Evolutionary conservation across 2,329 filamentous ascomycete genomes (phyloP), one percentile per base, ranked within the genome.

Genomic region (Diplocarpon mali): DNA sequence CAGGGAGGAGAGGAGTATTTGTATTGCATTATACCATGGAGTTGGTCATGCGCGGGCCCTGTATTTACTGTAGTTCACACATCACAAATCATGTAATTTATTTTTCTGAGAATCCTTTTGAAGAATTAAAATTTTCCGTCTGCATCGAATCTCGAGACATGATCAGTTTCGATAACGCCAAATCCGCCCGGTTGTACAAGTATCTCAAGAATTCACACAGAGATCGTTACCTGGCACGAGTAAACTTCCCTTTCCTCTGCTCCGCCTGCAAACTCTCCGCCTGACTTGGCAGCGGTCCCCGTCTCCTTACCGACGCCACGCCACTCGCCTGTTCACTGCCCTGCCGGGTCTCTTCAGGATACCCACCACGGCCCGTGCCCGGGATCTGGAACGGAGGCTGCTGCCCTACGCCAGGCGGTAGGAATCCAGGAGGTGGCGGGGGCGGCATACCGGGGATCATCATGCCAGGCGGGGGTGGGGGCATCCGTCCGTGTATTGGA

Each of bases 201-300:
- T 17, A 20, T 20, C 35, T 20, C 35, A 37, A 31, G n/a, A n/a
- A 15, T 24, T 16, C 7, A 2, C 29, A 15, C n/a, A 9, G 15
- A 29, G 11, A 32, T 15, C 30, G 11, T 17, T 55, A 61, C 41
- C 60, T 57, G 13, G 59, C 51, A 29, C 73, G 64, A 13, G 75
- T 80, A 56, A 78, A 81, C 51, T 79, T 71, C 3, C 77, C 77
- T 43, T 69, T 69, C 45, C 73, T 74, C 69, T 90, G 86, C 64
- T 90, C 85, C 62, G 82, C 77, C 54, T 80, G 76, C 55, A 93
- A 65, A 55, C 84, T 89, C 61, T 92, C 87, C 59, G 85, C 78
- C 64, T 93, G 87, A 60, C 85, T 89, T 0, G 87, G 87, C 35
- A 94, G 65, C 8, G 85, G 86, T 5, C 75, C 85, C 49, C 80